phyloP scores from a whole-genome alignment of 1,284 basidiomycete genomes.

The Apiotrichum veenhuisii region DNA sequence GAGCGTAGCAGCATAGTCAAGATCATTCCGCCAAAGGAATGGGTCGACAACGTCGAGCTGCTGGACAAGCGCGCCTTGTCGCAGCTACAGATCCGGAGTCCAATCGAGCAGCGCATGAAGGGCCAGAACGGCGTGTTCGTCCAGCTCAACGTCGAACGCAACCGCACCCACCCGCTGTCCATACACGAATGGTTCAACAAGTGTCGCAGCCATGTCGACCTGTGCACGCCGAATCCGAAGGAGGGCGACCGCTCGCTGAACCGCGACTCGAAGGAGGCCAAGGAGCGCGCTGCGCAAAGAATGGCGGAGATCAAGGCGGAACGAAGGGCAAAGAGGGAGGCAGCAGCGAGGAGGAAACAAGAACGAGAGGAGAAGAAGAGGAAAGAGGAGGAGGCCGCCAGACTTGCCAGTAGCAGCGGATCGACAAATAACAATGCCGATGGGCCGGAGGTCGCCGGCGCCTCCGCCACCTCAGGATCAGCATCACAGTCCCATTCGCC shows the following conservation, averaged over 20 bases:
- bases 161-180: constrained; percentile 62
- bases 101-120: constrained; percentile 87
- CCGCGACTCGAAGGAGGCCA: constrained; percentile 38
- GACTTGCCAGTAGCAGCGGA: not conserved
- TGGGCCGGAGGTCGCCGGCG: not conserved
- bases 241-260: constrained; percentile 31
- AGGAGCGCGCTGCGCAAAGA: constrained; percentile 22
- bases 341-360: constrained; percentile 29
- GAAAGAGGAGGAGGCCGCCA: constrained; percentile 9
- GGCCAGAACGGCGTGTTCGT: constrained; percentile 80
- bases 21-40: constrained; percentile 87
- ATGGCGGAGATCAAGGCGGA: constrained; percentile 16
- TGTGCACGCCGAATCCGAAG: constrained; percentile 38
- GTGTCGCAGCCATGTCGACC: constrained; percentile 57
- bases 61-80: constrained; percentile 61
- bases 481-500: not conserved
- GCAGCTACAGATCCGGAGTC: constrained; percentile 69
- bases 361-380: constrained; percentile 10
- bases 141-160: constrained; percentile 87
- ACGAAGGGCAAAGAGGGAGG: constrained; percentile 30
- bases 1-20: constrained; percentile 84
- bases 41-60: constrained; percentile 69
- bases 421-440: not conserved
- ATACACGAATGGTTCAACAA: constrained; percentile 82
- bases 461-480: no score